phyloP scores from a whole-genome alignment of 306 rosid species.

The Ormosia emarginata region DNA sequence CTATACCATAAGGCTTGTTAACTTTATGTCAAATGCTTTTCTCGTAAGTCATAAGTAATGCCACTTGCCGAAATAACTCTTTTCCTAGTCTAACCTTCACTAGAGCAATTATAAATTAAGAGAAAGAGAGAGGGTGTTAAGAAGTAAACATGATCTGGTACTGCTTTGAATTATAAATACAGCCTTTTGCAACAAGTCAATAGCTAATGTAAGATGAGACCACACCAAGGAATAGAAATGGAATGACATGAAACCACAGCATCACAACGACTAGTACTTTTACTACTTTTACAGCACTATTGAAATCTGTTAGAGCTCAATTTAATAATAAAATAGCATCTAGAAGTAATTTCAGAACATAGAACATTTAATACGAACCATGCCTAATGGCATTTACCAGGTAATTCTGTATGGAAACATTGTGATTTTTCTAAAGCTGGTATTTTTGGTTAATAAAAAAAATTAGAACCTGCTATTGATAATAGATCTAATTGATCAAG shows the following conservation, averaged over 20 bases:
- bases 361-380: no score
- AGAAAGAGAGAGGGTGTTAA: neutral
- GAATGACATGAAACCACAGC: conserved; percentile 38
- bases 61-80: neutral
- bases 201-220: conserved; percentile 31
- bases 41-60: neutral
- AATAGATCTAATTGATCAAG: no score
- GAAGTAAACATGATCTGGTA: conserved; percentile 30
- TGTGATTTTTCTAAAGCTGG: no score
- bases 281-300: no score
- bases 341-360: no score
- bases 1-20: no score
- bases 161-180: conserved; percentile 33
- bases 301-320: no score
- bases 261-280: conserved; percentile 35
- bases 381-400: no score
- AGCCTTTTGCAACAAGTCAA: conserved; percentile 42
- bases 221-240: conserved; percentile 47
- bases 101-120: neutral
- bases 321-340: no score
- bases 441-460: no score
- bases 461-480: no score
- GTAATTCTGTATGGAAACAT: no score
- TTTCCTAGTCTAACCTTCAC: neutral
- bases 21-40: neutral